phyloP scores from a whole-genome alignment of 305 asterid genomes.

The Solanum hybrid region DNA sequence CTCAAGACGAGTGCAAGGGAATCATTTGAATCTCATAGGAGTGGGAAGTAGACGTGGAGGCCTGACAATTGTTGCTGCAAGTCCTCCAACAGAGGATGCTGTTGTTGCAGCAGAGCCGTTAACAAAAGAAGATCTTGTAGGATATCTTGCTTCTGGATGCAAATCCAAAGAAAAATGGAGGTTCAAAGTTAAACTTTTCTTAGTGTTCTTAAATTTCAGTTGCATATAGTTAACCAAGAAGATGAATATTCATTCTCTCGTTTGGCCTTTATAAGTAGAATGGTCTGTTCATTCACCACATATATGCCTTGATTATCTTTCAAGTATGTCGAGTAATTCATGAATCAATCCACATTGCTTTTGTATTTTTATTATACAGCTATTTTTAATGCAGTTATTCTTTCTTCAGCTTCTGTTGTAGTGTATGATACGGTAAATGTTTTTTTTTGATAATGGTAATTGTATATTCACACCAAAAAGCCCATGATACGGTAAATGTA shows the following conservation, averaged over 20 bases:
- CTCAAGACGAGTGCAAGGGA: constrained; percentile 22
- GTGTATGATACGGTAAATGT: not conserved
- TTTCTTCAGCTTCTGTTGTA: not conserved
- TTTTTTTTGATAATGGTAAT: too few species aligned
- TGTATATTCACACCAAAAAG: too few species aligned
- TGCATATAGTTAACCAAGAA: not conserved
- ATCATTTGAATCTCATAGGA: constrained; percentile 23
- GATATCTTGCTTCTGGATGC: constrained; percentile 87
- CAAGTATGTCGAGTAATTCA: not conserved
- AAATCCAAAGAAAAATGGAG: constrained; percentile 91
- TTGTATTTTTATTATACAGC: not conserved
- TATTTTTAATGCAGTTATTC: not conserved
- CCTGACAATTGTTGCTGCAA: constrained; percentile 60
- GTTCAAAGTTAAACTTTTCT: constrained; percentile 47
- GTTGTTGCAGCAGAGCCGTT: constrained; percentile 74
- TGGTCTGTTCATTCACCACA: not conserved
- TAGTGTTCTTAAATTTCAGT: constrained; percentile 21
- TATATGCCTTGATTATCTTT: not conserved
- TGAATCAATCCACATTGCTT: not conserved
- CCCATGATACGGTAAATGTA: not conserved
- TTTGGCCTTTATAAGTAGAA: not conserved
- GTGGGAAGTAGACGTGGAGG: constrained; percentile 29
- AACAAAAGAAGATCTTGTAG: constrained; percentile 69
- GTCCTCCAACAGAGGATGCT: constrained; percentile 92
- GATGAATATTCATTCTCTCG: not conserved